Evolutionary conservation across 331 rosid species (phyloP).

Genomic region (Ulmus americana): DNA sequence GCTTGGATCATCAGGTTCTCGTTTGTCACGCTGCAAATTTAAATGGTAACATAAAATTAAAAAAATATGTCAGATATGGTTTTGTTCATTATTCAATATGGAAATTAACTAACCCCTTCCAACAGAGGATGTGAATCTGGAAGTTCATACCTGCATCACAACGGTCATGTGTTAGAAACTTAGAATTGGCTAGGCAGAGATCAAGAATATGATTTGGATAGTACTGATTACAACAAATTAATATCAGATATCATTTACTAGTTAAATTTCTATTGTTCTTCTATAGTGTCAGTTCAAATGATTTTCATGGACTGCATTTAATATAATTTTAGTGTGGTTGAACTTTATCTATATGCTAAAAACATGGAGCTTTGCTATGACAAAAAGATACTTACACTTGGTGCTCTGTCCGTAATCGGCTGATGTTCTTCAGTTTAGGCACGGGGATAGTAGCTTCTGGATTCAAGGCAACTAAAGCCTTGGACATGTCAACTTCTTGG

Average conservation of each 20-base stretch:
- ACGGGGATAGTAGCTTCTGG: conserved; percentile 52
- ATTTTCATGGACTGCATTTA: too few species aligned
- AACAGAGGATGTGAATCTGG: conserved; percentile 93
- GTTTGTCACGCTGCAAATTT: conserved; percentile 63
- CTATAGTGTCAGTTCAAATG: too few species aligned
- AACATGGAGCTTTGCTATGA: background rate
- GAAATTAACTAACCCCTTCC: conserved; percentile 48
- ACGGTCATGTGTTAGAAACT: background rate
- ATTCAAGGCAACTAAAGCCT: conserved; percentile 68
- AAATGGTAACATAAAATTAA: conserved; percentile 16
- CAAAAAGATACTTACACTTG: conserved; percentile 61
- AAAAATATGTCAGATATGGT: conserved; percentile 17
- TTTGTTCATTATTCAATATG: conserved; percentile 6
- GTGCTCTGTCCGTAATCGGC: conserved; percentile 89
- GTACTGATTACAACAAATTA: too few species aligned
- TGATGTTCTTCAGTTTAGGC: conserved; percentile 70
- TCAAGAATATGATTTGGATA: too few species aligned
- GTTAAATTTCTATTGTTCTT: too few species aligned
- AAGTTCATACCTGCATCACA: conserved; percentile 79
- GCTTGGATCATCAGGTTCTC: conserved; percentile 91
- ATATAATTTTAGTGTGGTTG: background rate
- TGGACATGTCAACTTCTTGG: conserved; percentile 60
- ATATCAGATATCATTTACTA: too few species aligned
- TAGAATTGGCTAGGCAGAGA: too few species aligned
- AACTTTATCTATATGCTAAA: background rate